Conservation (phyloP, 192 early-diverging fungal species). For the Linnemannia zychae region DNA sequence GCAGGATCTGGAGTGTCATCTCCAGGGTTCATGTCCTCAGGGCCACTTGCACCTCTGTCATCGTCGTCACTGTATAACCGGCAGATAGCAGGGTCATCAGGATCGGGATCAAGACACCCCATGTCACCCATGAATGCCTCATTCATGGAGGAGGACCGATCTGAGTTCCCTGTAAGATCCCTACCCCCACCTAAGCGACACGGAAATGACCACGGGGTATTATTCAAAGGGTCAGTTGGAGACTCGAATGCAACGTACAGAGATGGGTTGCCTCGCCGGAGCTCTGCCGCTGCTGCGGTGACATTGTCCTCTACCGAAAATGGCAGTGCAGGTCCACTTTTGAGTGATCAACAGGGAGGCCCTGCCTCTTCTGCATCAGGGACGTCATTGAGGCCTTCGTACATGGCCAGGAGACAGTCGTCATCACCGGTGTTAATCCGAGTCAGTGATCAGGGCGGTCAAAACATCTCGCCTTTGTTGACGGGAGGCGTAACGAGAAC, state of each 20-base stretch:
- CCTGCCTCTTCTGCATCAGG: neutral
- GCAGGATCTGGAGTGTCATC: neutral
- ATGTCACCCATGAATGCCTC: neutral
- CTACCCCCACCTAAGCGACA: slow-evolving; percentile 42
- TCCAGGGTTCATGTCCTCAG: neutral
- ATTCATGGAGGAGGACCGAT: neutral
- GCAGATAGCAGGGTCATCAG: neutral
- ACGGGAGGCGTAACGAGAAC: slow-evolving; percentile 7
- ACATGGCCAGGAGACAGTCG: slow-evolving; percentile 29
- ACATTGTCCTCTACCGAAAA: neutral
- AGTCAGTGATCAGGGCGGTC: slow-evolving; percentile 41
- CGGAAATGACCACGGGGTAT: neutral
- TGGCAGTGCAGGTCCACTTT: neutral
- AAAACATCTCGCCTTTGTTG: slow-evolving; percentile 39
- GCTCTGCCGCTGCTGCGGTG: slow-evolving; percentile 41
- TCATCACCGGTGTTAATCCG: slow-evolving; percentile 50
- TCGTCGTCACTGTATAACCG: neutral
- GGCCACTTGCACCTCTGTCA: neutral
- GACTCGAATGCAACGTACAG: neutral
- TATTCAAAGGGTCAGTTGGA: neutral
- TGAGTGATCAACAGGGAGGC: neutral
- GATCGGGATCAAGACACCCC: neutral
- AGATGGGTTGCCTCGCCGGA: slow-evolving; percentile 21
- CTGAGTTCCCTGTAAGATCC: slow-evolving; percentile 13
- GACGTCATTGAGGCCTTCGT: slow-evolving; percentile 12